Evolutionary conservation across 441 rosid genomes (phyloP).

Genomic region (Hura crepitans): DNA sequence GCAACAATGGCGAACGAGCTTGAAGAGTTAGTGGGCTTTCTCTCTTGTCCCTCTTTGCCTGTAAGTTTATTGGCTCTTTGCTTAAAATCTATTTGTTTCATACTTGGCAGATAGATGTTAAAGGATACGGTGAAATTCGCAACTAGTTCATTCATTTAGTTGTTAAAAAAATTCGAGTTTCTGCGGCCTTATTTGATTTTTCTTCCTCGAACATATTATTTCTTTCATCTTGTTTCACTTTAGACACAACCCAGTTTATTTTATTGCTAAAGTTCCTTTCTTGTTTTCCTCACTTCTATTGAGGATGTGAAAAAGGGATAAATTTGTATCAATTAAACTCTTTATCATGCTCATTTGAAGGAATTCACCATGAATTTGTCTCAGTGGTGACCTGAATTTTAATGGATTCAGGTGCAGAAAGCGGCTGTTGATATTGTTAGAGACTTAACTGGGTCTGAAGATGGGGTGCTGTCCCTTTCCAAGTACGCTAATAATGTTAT

Average conservation of each 20-base stretch:
- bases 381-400: neutral
- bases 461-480: constrained; percentile 66
- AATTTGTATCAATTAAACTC: neutral
- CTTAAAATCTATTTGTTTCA: neutral
- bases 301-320: neutral
- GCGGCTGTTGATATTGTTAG: constrained; percentile 77
- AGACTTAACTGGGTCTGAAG: constrained; percentile 81
- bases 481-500: constrained; percentile 45
- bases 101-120: neutral
- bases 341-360: neutral
- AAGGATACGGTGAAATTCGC: neutral
- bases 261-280: neutral
- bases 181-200: constrained; percentile 3
- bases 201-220: no score
- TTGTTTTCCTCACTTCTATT: neutral
- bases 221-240: neutral
- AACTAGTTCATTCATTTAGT: neutral
- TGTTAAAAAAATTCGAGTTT: constrained; percentile 3
- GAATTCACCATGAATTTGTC: neutral
- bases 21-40: constrained; percentile 71
- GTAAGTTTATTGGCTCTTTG: constrained; percentile 34
- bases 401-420: constrained; percentile 59
- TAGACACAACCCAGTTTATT: neutral
- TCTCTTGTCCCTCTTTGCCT: constrained; percentile 62
- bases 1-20: constrained; percentile 73